phyloP scores from a whole-genome alignment of 441 rosid species.

The Populus tomentosa region DNA sequence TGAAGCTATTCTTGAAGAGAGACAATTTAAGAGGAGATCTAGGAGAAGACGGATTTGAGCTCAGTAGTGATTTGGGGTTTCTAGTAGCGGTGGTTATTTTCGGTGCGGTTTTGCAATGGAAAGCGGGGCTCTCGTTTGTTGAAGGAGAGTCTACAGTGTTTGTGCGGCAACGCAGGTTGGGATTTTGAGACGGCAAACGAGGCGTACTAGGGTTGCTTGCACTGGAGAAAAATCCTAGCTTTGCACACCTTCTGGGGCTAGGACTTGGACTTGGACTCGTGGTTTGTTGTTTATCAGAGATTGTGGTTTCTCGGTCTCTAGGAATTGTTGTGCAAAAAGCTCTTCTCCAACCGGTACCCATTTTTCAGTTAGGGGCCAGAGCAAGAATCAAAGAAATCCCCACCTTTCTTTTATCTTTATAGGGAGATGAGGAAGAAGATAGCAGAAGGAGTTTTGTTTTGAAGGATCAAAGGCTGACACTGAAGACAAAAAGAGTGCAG shows the following conservation, averaged over 20 bases:
- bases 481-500: slow-evolving; percentile 40
- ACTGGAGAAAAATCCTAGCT: slow-evolving; percentile 54
- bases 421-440: slow-evolving; percentile 12
- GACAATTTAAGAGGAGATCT: slow-evolving; percentile 69
- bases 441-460: slow-evolving; percentile 25
- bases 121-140: slow-evolving; percentile 32
- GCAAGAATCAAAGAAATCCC: not conserved
- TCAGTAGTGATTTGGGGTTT: slow-evolving; percentile 24
- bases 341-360: slow-evolving; percentile 98
- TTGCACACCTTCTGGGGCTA: slow-evolving; percentile 53
- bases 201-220: slow-evolving; percentile 71
- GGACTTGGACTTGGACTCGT: slow-evolving; percentile 30
- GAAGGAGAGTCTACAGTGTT: slow-evolving; percentile 5
- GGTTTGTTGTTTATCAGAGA: slow-evolving; percentile 36
- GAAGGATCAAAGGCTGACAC: slow-evolving; percentile 31
- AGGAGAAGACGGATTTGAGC: slow-evolving; percentile 67
- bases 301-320: slow-evolving; percentile 43
- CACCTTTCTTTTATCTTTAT: not conserved
- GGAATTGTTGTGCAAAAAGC: slow-evolving; percentile 87
- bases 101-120: slow-evolving; percentile 34
- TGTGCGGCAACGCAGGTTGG: slow-evolving; percentile 48
- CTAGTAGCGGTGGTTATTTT: slow-evolving; percentile 34
- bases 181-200: slow-evolving; percentile 36
- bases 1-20: slow-evolving; percentile 61
- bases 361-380: slow-evolving; percentile 16